phyloP scores from a whole-genome alignment of 1,284 basidiomycete species.

The Fomes fomentarius region DNA sequence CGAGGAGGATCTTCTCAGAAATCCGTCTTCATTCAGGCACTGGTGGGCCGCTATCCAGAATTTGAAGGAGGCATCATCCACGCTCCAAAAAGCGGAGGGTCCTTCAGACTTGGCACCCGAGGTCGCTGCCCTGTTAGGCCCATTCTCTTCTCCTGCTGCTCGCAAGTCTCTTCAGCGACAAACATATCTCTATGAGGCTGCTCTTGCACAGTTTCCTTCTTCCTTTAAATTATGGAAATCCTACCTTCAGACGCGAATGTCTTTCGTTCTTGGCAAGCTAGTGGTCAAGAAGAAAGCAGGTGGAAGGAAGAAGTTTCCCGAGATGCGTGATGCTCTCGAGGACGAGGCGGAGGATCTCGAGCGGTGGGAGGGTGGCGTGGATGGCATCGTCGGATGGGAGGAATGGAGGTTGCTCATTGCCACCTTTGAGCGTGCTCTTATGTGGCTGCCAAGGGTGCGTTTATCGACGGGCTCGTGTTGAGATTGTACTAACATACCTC shows the following conservation, averaged over 20 bases:
- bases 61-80: constrained; percentile 67
- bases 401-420: constrained; percentile 94
- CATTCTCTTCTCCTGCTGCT: constrained; percentile 73
- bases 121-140: constrained; percentile 61
- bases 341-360: constrained; percentile 80
- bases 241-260: constrained; percentile 85
- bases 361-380: constrained; percentile 84
- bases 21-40: constrained; percentile 87
- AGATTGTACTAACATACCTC: constrained; percentile 11
- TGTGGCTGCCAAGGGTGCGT: constrained; percentile 90
- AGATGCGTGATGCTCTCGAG: constrained; percentile 87
- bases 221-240: constrained; percentile 96
- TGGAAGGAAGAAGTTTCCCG: constrained; percentile 85
- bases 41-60: constrained; percentile 91
- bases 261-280: constrained; percentile 83
- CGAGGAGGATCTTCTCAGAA: constrained; percentile 95
- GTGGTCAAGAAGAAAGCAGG: constrained; percentile 76
- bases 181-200: constrained; percentile 92
- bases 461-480: constrained; percentile 10
- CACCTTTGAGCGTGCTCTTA: constrained; percentile 89
- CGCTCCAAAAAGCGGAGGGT: constrained; percentile 60
- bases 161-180: constrained; percentile 82
- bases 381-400: constrained; percentile 88
- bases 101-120: constrained; percentile 50
- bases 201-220: constrained; percentile 85